phyloP scores from a whole-genome alignment of 306 rosid species.

The Corylus avellana region DNA sequence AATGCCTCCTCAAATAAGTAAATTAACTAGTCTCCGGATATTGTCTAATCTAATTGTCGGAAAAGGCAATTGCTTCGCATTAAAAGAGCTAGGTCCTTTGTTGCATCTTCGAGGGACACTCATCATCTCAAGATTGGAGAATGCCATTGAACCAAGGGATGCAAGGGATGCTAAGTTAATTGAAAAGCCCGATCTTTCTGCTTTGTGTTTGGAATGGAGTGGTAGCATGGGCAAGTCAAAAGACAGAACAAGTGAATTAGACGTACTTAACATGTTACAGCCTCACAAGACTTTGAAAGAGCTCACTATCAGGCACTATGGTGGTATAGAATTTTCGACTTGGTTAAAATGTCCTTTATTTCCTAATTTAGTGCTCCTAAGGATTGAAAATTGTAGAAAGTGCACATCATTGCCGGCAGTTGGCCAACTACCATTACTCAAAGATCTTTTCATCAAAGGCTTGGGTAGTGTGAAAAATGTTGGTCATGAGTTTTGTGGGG shows the following conservation, averaged over 20 bases:
- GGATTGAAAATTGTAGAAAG: background rate
- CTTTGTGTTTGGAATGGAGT: background rate
- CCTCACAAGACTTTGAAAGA: background rate
- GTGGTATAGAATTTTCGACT: background rate
- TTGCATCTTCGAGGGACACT: background rate
- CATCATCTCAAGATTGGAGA: conserved; percentile 12
- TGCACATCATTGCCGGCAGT: conserved; percentile 3
- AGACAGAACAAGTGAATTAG: background rate
- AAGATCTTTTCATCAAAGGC: background rate
- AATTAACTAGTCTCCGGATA: background rate
- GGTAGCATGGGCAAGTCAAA: too few species aligned
- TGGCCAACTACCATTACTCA: background rate
- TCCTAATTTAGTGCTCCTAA: background rate
- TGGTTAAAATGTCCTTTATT: conserved; percentile 9
- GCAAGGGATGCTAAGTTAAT: conserved; percentile 6
- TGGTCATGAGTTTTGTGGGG: conserved; percentile 14
- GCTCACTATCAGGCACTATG: background rate
- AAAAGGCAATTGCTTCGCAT: background rate
- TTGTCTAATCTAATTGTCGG: background rate
- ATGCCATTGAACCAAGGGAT: background rate
- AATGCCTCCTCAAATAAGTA: background rate
- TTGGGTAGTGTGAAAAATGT: background rate
- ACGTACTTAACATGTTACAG: background rate
- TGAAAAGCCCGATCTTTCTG: background rate
- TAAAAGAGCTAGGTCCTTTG: background rate